Conservation (phyloP, 164 flowering plant genomes). For the Liriodendron chinense region DNA sequence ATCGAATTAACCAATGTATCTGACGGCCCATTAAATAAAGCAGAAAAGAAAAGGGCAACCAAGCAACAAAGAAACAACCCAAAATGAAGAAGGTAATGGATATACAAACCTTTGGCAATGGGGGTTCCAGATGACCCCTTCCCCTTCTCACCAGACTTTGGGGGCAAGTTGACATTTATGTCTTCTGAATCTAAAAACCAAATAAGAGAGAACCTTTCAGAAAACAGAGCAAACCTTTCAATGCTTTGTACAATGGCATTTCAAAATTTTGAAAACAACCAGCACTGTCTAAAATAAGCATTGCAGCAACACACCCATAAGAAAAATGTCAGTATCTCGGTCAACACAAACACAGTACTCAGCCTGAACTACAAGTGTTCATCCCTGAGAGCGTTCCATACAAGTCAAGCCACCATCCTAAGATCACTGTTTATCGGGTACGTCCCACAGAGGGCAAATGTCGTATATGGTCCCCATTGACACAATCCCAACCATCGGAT, state of each 20-base stretch:
- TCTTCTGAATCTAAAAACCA: conserved; percentile 25
- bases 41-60: background rate
- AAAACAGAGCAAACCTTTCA: background rate
- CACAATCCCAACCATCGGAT: no score
- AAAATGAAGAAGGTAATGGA: background rate
- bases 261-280: background rate
- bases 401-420: no score
- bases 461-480: no score
- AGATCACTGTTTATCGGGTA: no score
- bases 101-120: conserved; percentile 31
- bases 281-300: background rate
- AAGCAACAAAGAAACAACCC: background rate
- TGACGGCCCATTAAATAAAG: background rate
- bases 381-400: no score
- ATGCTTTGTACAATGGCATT: background rate
- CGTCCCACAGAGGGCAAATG: no score
- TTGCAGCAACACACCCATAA: background rate
- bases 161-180: conserved; percentile 6
- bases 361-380: no score
- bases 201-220: background rate
- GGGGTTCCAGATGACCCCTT: conserved; percentile 24
- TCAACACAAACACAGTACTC: no score
- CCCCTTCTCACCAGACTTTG: conserved; percentile 43
- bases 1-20: background rate
- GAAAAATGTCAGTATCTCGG: no score